phyloP scores from a whole-genome alignment of 306 rosid species.

The Clitoria ternatea region DNA sequence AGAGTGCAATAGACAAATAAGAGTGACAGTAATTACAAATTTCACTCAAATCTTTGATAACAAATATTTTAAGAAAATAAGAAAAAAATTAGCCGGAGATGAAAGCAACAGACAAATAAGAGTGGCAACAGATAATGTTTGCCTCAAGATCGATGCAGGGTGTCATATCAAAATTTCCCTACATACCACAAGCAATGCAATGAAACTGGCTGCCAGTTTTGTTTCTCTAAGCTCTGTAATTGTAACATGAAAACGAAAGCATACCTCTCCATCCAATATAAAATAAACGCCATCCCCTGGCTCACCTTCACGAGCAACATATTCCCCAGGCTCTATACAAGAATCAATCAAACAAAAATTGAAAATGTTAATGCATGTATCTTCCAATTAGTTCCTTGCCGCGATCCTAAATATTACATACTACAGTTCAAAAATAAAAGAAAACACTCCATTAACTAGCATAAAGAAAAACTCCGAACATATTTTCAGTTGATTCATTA shows the following conservation, averaged over 20 bases:
- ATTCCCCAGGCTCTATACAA: slow-evolving; percentile 56
- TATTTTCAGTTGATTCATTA: background rate
- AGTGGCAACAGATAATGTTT: background rate
- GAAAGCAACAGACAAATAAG: background rate
- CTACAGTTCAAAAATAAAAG: background rate
- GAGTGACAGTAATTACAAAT: background rate
- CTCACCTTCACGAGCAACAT: slow-evolving; percentile 77
- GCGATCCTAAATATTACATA: background rate
- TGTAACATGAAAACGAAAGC: slow-evolving; percentile 11
- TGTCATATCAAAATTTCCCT: background rate
- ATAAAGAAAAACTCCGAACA: background rate
- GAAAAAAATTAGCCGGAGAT: background rate
- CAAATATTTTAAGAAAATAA: background rate
- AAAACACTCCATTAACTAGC: background rate
- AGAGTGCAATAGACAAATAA: background rate
- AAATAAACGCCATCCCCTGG: slow-evolving; percentile 75
- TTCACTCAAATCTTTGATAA: background rate
- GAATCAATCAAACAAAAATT: slow-evolving; percentile 7
- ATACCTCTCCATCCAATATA: slow-evolving; percentile 90
- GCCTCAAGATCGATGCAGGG: background rate
- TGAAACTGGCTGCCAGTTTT: background rate
- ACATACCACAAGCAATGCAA: slow-evolving; percentile 17
- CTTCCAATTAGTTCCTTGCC: background rate
- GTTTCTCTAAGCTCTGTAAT: background rate
- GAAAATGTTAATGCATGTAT: background rate